phyloP scores from a whole-genome alignment of 176 grass and related monocot genomes.

The Phragmites australis region DNA sequence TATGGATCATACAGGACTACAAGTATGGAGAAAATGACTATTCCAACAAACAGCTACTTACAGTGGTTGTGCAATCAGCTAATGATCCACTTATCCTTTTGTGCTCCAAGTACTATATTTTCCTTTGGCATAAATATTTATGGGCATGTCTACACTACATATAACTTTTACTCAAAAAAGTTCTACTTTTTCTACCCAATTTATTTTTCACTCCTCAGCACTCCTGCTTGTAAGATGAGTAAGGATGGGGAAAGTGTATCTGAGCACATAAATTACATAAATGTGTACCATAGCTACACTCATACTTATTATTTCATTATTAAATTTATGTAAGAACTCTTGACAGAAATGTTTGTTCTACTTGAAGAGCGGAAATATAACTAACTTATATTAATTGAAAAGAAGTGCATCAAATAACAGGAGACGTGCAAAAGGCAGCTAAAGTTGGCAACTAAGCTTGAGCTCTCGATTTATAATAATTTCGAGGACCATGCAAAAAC shows the following conservation, averaged over 20 bases:
- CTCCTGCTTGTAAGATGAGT: background rate
- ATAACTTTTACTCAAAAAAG: no score
- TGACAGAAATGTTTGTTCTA: background rate
- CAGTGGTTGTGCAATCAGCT: background rate
- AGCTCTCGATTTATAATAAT: slow-evolving; percentile 24
- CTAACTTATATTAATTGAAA: background rate
- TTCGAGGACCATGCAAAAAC: background rate
- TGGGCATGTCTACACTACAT: background rate
- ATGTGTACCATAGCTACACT: background rate
- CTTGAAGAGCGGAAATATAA: background rate
- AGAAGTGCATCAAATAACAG: background rate
- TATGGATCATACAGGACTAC: background rate
- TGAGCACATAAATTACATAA: background rate
- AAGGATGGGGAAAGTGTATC: background rate
- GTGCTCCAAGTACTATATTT: background rate
- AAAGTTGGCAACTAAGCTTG: background rate
- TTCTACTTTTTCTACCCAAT: background rate
- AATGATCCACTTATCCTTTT: background rate
- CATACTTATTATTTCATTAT: background rate
- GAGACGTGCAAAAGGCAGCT: background rate
- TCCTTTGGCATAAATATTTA: background rate
- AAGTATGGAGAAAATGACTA: no score
- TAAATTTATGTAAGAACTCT: background rate
- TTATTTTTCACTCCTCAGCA: background rate
- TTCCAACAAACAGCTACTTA: no score